Evolutionary conservation across 805 yeast species (phyloP).

Genomic region (Ogataea henricii): DNA sequence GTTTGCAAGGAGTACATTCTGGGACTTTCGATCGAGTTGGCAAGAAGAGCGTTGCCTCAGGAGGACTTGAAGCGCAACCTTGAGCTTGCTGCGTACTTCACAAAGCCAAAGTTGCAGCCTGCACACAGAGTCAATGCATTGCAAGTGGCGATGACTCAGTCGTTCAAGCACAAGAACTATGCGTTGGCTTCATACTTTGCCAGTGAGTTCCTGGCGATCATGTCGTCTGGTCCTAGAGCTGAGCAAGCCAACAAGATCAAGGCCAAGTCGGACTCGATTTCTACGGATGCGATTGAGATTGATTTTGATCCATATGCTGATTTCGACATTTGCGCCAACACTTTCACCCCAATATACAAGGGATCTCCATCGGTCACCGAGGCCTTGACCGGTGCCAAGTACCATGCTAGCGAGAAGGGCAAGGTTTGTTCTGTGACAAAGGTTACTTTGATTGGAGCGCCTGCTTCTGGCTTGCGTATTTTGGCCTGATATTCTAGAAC

Average conservation of each 20-base stretch:
- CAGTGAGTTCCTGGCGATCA: conserved; percentile 70
- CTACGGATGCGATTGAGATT: conserved; percentile 84
- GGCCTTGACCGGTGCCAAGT: conserved; percentile 87
- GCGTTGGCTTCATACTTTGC: conserved; percentile 92
- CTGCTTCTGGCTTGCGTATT: conserved; percentile 85
- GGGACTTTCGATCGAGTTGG: conserved; percentile 88
- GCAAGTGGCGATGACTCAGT: conserved; percentile 93
- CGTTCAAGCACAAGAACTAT: conserved; percentile 85
- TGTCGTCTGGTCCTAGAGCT: conserved; percentile 74
- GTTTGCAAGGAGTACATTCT: conserved; percentile 87
- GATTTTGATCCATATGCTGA: conserved; percentile 93
- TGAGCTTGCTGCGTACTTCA: conserved; percentile 95
- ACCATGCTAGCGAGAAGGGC: conserved; percentile 77
- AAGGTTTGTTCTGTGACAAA: conserved; percentile 72
- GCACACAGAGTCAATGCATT: conserved; percentile 85
- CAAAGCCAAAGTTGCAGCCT: conserved; percentile 77
- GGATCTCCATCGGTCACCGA: conserved; percentile 71
- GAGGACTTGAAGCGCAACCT: conserved; percentile 79
- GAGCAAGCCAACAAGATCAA: conserved; percentile 87
- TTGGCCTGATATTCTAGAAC: conserved; percentile 19
- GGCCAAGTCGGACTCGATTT: conserved; percentile 73
- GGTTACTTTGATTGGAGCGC: conserved; percentile 82
- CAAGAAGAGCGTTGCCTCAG: conserved; percentile 78
- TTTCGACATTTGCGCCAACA: conserved; percentile 84
- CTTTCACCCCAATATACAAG: conserved; percentile 85